Base-by-base conservation (phyloP, 768 basidiomycete species). In the Solioccasus polychromus region DNA sequence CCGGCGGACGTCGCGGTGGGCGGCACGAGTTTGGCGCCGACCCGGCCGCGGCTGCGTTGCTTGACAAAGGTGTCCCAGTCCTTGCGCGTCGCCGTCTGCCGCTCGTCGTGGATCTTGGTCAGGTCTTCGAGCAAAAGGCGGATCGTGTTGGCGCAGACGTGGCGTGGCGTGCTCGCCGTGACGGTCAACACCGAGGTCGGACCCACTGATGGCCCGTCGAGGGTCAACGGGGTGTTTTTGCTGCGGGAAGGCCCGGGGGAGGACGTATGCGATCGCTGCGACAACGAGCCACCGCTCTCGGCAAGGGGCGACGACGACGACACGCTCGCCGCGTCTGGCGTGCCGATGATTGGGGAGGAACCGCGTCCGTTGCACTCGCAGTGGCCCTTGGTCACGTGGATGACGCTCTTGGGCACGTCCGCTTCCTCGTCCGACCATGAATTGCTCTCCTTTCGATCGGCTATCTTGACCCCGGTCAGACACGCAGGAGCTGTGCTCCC, bases 41-140 rank as follows among this genome's bases (percentile, higher is more conserved):
- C 50, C 54, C 68, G 71, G 38, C 68, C 70, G 53, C 76, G 79
- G 54, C 66, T 79, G 39, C 86, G 71, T 53, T 85, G 79, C 51
- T 78, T 82, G 15, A 97, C 79, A 61, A 94, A 97, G 1, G 72
- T 77, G 49, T 95, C 92, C 95, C 96, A 98, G 44, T 88, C 89
- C 50, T 80, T 80, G 44, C 83, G 73, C 51, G 79, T 83, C 8
- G 72, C 56, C 1, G 69, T 68, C 58, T 97, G 92, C 28, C 82
- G 80, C 53, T 79, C 68, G 57, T 96, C 92, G 58, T 97, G 93
- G 10, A 89, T 84, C 51, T 79, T 78, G 5, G 81, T 92, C 37
- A 96, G 73, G 61, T 86, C 77, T 17, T 80, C 75, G 5, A 97
- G 74, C 25, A 96, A 70, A n/a, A 68, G 67, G 5, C 84, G 79